Conservation (phyloP, 1,284 basidiomycete species). For the Tremellales sp. region DNA sequence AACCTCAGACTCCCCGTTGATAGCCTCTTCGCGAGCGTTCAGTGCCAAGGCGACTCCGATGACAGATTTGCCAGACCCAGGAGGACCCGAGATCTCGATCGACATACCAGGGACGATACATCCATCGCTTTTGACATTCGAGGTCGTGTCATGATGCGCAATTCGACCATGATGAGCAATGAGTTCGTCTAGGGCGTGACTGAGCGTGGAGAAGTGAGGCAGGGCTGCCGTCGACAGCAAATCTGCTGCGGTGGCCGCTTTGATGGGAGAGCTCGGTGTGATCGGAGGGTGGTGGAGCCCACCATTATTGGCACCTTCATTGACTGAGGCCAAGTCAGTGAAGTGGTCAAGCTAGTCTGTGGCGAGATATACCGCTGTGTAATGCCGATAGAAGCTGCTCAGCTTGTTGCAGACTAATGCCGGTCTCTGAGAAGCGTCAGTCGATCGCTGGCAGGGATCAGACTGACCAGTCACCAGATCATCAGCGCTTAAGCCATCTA, state of each 20-base stretch:
- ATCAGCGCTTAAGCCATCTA: slow-evolving; percentile 11
- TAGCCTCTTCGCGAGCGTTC: slow-evolving; percentile 26
- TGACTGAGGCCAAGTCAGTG: too few species aligned
- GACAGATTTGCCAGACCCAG: slow-evolving; percentile 44
- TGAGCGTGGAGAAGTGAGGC: slow-evolving; percentile 34
- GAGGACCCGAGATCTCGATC: slow-evolving; percentile 43
- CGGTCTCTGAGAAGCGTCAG: too few species aligned
- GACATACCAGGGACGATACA: slow-evolving; percentile 36
- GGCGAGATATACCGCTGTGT: too few species aligned
- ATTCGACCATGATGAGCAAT: slow-evolving; percentile 15
- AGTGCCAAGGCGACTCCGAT: slow-evolving; percentile 30
- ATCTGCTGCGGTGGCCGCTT: slow-evolving; percentile 18
- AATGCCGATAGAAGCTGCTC: too few species aligned
- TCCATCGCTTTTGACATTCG: slow-evolving; percentile 2
- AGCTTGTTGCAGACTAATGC: too few species aligned
- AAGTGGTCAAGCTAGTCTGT: too few species aligned
- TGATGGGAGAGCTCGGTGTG: not conserved
- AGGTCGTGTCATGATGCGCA: not conserved
- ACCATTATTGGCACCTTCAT: too few species aligned
- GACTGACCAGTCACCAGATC: slow-evolving; percentile 38
- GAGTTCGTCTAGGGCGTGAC: slow-evolving; percentile 31
- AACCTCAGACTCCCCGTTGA: slow-evolving; percentile 1
- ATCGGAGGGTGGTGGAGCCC: not conserved
- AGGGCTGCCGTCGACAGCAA: slow-evolving; percentile 16
- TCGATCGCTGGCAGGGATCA: too few species aligned